Conservation (phyloP, 805 yeast genomes). For the Dipodascus geniculatus region DNA sequence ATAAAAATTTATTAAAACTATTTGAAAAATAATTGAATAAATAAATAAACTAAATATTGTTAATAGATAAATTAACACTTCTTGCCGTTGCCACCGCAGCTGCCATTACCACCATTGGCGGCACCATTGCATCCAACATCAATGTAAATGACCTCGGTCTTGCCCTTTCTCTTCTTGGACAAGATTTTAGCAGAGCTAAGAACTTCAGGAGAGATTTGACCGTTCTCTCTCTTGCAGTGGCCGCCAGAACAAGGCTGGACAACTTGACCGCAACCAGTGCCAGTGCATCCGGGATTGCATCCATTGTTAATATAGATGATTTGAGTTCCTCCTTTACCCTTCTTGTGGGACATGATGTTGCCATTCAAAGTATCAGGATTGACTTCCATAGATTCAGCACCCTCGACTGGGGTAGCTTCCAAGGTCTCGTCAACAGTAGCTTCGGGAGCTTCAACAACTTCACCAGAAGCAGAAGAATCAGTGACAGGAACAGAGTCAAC, state of each 20-base stretch:
- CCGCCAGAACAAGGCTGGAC: not conserved
- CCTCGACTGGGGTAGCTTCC: not conserved
- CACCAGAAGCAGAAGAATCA: too few species aligned
- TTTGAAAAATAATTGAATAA: not conserved
- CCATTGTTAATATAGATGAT: not conserved
- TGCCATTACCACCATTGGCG: constrained; percentile 39
- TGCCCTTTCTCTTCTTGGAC: not conserved
- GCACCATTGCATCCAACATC: constrained; percentile 45
- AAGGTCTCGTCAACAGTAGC: not conserved
- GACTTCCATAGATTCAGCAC: not conserved
- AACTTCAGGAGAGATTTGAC: not conserved
- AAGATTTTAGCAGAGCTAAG: not conserved
- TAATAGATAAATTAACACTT: not conserved
- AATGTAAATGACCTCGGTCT: not conserved
- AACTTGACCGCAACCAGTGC: not conserved
- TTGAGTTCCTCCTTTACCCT: not conserved
- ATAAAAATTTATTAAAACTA: not conserved
- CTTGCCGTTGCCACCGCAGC: constrained; percentile 25
- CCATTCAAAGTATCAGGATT: not conserved
- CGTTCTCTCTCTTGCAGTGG: not conserved
- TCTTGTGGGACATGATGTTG: not conserved
- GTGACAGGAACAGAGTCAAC: too few species aligned
- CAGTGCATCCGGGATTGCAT: not conserved
- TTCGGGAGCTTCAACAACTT: not conserved
- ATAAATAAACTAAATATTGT: not conserved